phyloP scores from a whole-genome alignment of 2,329 filamentous ascomycete genomes.

The Boeremia lycopersici region DNA sequence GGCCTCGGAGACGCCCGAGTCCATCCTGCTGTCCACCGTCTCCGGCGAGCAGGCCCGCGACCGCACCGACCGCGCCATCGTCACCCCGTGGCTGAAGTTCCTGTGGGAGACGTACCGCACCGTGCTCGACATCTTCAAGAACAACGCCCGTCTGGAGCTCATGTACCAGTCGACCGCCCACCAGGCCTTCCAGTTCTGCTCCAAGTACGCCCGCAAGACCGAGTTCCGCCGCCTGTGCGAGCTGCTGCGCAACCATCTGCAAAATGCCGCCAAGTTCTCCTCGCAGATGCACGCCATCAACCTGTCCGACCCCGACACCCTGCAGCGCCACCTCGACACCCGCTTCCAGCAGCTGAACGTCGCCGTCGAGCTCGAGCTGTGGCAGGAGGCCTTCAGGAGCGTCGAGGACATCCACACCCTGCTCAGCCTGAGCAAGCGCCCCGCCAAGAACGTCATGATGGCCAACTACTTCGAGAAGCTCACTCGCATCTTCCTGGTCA shows the following conservation, averaged over 20 bases:
- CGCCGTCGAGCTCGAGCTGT: constrained; percentile 94
- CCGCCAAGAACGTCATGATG: constrained; percentile 99
- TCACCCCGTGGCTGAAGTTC: constrained; percentile 99
- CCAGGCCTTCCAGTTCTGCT: constrained; percentile 98
- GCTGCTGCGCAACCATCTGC: constrained; percentile 96
- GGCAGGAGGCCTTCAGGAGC: constrained; percentile 99
- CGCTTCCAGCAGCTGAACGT: constrained; percentile 99
- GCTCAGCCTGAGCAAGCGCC: constrained; percentile 95
- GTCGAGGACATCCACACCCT: constrained; percentile 99
- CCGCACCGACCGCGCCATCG: constrained; percentile 95
- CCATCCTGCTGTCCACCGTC: constrained; percentile 94
- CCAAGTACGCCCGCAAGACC: constrained; percentile 97
- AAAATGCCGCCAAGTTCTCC: constrained; percentile 98
- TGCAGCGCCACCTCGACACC: constrained; percentile 96
- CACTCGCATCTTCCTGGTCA: constrained; percentile 96
- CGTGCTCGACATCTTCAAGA: constrained; percentile 96
- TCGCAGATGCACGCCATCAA: constrained; percentile 99
- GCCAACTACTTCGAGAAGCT: constrained; percentile 99
- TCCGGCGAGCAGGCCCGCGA: constrained; percentile 97
- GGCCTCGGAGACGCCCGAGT: constrained; percentile 96
- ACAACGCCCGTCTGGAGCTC: constrained; percentile 95
- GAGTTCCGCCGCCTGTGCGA: constrained; percentile 99
- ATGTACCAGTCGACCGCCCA: constrained; percentile 98
- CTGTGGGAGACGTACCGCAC: constrained; percentile 99
- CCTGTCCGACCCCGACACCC: constrained; percentile 93